Conservation (phyloP, 257 asterid genomes). For the Paraleonurus japonicus region DNA sequence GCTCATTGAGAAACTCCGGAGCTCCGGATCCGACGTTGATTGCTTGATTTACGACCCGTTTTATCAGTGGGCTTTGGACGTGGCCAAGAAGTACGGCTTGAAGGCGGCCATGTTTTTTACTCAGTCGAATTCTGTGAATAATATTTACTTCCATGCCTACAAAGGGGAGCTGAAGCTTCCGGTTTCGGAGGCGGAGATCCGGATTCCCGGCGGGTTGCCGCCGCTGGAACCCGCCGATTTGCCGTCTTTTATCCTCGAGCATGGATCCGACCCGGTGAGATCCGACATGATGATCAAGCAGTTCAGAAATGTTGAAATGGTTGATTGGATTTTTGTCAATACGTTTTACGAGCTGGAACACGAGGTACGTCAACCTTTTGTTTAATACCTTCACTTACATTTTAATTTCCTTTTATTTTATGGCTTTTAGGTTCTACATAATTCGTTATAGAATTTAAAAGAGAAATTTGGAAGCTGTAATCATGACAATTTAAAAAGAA, state of each 20-base stretch:
- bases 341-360: slow-evolving; percentile 39
- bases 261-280: slow-evolving; percentile 21
- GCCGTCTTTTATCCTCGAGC: slow-evolving; percentile 33
- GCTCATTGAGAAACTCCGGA: slow-evolving; percentile 28
- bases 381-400: too few species aligned
- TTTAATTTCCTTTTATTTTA: too few species aligned
- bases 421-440: too few species aligned
- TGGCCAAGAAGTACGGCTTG: slow-evolving; percentile 33
- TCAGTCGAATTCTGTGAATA: slow-evolving; percentile 32
- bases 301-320: slow-evolving; percentile 35
- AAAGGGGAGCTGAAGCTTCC: slow-evolving; percentile 33
- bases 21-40: slow-evolving; percentile 29
- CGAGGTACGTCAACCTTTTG: slow-evolving; percentile 29
- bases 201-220: slow-evolving; percentile 31
- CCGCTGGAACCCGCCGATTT: slow-evolving; percentile 24
- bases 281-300: slow-evolving; percentile 23
- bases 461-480: too few species aligned
- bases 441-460: too few species aligned
- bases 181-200: slow-evolving; percentile 24
- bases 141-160: slow-evolving; percentile 26
- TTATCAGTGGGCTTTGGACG: slow-evolving; percentile 43
- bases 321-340: slow-evolving; percentile 38
- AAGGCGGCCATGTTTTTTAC: slow-evolving; percentile 34
- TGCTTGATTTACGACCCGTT: slow-evolving; percentile 43
- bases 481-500: too few species aligned